A percentile compares a stretch with the other conserved stretches of the same genome.
Conservation (phyloP, 495 filamentous ascomycete genomes). For the Rhypophila decipiens region DNA sequence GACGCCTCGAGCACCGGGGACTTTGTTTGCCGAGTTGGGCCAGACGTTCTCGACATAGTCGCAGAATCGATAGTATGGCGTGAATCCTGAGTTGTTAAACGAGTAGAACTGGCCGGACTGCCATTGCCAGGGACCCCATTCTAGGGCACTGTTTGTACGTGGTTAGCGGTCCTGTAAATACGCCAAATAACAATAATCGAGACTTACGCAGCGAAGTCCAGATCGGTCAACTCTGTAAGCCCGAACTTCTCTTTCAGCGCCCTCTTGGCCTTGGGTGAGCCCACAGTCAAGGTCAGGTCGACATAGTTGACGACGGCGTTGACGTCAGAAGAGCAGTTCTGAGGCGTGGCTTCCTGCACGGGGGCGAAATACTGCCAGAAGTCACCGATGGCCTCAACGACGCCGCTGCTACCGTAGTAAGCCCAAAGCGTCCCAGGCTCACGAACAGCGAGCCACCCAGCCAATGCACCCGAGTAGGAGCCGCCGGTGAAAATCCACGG, state of each 20-base stretch:
- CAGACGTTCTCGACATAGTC: constrained; percentile 28
- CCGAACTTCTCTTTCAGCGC: constrained; percentile 54
- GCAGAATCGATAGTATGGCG: constrained; percentile 26
- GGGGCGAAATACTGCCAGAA: constrained; percentile 64
- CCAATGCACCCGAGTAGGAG: constrained; percentile 58
- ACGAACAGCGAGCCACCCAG: constrained; percentile 54
- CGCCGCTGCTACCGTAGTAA: constrained; percentile 56
- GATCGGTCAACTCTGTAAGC: constrained; percentile 45
- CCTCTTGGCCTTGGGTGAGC: constrained; percentile 37
- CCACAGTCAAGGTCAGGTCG: constrained; percentile 40
- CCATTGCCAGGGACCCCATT: constrained; percentile 54
- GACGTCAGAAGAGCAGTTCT: constrained; percentile 59
- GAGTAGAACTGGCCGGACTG: constrained; percentile 44
- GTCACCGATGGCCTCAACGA: constrained; percentile 56
- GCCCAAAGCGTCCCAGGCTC: constrained; percentile 63
- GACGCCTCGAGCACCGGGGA: constrained; percentile 20
- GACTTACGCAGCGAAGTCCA: constrained; percentile 52
- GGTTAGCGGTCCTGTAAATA: constrained; percentile 1
- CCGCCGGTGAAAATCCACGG: constrained; percentile 62
- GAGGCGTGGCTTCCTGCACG: constrained; percentile 54
- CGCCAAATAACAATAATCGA: background rate
- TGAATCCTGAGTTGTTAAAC: constrained; percentile 10
- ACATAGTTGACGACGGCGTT: constrained; percentile 50
- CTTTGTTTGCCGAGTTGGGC: constrained; percentile 10
- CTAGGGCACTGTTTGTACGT: constrained; percentile 28